Percentiles rank a stretch among this genome's conserved stretches.
These are phyloP conservation scores for Starmera amethionina DNA, from an alignment of 805 yeast genomes.

Conservation along the genomic window DNA sequence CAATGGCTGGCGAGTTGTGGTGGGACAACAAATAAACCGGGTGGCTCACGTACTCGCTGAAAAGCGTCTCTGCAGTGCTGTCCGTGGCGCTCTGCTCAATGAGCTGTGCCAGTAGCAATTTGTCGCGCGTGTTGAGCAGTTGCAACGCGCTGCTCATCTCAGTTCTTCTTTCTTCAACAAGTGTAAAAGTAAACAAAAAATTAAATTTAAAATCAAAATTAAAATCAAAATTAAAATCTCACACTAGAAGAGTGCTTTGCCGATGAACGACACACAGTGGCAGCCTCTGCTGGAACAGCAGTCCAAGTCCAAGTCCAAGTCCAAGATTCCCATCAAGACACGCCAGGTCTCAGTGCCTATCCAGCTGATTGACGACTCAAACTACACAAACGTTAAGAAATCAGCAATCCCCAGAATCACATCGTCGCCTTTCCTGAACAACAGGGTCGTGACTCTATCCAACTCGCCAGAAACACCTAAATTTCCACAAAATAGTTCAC, in stretches of 20 bases:
- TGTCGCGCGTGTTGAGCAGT: slow-evolving; percentile 12
- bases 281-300: slow-evolving; percentile 8
- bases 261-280: slow-evolving; percentile 1
- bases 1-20: slow-evolving; percentile 2
- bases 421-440: slow-evolving; percentile 8
- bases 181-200: too few species aligned
- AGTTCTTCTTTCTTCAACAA: too few species aligned
- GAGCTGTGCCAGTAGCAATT: slow-evolving; percentile 12
- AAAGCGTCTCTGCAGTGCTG: slow-evolving; percentile 3
- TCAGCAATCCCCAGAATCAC: slow-evolving; percentile 15
- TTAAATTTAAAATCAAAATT: not conserved
- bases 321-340: slow-evolving; percentile 13
- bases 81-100: slow-evolving; percentile 12
- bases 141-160: not conserved
- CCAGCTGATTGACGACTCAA: slow-evolving; percentile 9
- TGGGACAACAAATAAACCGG: slow-evolving; percentile 16
- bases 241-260: too few species aligned
- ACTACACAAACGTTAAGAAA: slow-evolving; percentile 5
- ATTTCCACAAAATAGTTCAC: too few species aligned
- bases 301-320: slow-evolving; percentile 3
- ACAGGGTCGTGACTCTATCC: not conserved
- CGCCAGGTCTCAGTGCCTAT: slow-evolving; percentile 14
- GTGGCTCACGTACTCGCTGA: slow-evolving; percentile 8
- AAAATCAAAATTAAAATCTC: too few species aligned
- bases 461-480: too few species aligned